Base-by-base conservation (phyloP, 495 filamentous ascomycete genomes). In the Jackrogersella multiformis region DNA sequence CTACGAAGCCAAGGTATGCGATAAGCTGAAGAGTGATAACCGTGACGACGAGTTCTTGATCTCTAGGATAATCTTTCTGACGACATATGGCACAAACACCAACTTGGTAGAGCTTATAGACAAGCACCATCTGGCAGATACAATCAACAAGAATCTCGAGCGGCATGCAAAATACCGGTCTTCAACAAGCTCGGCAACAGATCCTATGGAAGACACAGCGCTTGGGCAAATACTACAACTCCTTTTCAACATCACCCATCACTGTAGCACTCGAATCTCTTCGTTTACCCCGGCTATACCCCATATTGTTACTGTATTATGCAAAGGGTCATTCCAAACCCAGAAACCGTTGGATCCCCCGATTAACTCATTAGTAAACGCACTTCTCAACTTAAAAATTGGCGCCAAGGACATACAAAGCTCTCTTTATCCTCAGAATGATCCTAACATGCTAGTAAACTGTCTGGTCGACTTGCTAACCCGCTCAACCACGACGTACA, bases 31-130 rank as follows among this genome's bases (percentile, higher is more conserved):
- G 85, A 88, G 81, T 66, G 89, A 94, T 73, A 89, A 82, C 68
- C 82, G 83, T 13, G 93, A 98, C 49, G 91, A 99, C 70, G 94
- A 99, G 74, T 96, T 99, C 78, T 80, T 97, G 0, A 79, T 87
- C 32, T 90, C 90, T 39, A 85, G 95, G 30, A 89, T 99, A 18
- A 78, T 98, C 7, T 93, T 98, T 62, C 80, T 97, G 2, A 85
- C 89, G 10, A 98, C 95, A 0, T 98, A 97, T 69, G 85, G 87
- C 26, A 93, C 93, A 4, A 86, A 84, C 4, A 71, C 91, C 49
- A 81, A 93, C 65, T 88, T 95, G 51, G 79, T 84, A 24, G 76
- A 80, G 0, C 83, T 97, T 2, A 85, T 97, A 56, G 85, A 90
- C 30, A 73, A 93, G 21, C 78, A 94, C 72, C 78, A 84, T 5